phyloP scores from a whole-genome alignment of 208 protist species.

The Trypanosoma scelopori region DNA sequence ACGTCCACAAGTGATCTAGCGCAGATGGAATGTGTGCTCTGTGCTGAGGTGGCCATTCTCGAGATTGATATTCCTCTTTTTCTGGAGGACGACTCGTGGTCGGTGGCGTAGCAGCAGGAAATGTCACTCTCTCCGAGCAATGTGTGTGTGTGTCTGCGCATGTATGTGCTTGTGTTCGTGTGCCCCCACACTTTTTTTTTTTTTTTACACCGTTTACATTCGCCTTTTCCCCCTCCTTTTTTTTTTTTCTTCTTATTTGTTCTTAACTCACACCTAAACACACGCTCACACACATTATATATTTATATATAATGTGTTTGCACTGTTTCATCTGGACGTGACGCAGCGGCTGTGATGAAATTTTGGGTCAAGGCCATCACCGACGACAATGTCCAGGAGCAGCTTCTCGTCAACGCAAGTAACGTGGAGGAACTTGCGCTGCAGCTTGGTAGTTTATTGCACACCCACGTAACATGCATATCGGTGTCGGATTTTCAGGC shows the following conservation, averaged over 20 bases:
- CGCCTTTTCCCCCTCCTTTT: too few species aligned
- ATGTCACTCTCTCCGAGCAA: background rate
- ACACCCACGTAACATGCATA: slow-evolving; percentile 35
- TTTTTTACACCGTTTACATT: too few species aligned
- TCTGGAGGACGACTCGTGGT: slow-evolving; percentile 41
- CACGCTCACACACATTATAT: too few species aligned
- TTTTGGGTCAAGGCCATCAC: slow-evolving; percentile 69
- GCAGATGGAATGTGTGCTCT: slow-evolving; percentile 74
- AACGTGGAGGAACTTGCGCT: slow-evolving; percentile 32
- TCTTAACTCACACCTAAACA: too few species aligned
- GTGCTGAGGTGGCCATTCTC: slow-evolving; percentile 71
- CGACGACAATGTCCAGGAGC: slow-evolving; percentile 51
- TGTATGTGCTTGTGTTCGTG: too few species aligned
- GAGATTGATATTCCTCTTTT: slow-evolving; percentile 68
- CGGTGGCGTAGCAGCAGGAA: slow-evolving; percentile 9
- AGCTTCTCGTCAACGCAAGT: slow-evolving; percentile 50
- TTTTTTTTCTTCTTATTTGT: too few species aligned
- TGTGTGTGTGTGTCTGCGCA: too few species aligned
- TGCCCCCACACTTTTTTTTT: too few species aligned
- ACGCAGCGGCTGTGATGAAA: slow-evolving; percentile 37
- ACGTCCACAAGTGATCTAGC: slow-evolving; percentile 49
- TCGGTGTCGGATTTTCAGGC: slow-evolving; percentile 54
- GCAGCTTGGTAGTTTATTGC: slow-evolving; percentile 37
- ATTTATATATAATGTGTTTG: background rate
- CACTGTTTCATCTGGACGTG: background rate